Evolutionary conservation across 2,329 filamentous ascomycete genomes (phyloP), one percentile per base, ranked within the genome.

Genomic region (Coniochaeta ligniaria): DNA sequence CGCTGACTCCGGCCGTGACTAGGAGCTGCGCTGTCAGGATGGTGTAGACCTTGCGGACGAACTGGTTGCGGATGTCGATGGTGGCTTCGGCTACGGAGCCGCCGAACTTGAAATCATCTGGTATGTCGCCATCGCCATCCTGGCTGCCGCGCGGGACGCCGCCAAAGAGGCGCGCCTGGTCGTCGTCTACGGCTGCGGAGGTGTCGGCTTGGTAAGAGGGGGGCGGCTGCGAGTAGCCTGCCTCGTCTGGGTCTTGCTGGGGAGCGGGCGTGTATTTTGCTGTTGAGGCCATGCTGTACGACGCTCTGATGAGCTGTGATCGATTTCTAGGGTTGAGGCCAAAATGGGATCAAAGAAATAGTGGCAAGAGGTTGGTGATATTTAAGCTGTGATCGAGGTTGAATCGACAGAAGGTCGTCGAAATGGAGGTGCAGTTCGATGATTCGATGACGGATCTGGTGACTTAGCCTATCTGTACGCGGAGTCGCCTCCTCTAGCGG

Each of bases 51-150:
- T 98, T 98, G 76, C 93, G 89, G 69, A 96, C 83, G 75, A 97
- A 99, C 76, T 95, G 91, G 86, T 97, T 96, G 68, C 94, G 90
- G 72, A 99, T 96, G 70, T 96, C 92, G 71, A 98, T 82, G 22
- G 93, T 96, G 55, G 91, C 94, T 79, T 98, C 95, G 66, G 93
- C 89, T 62, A 98, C 93, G 20, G 89, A 92, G 63, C 92, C 93
- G 68, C 94, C 95, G 72, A 96, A 98, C 90, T 97, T 98, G 86
- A 98, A 98, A 76, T 98, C 94, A 78, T 98, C 94, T 1, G 94
- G 94, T 52, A 98, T 73, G 71, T 97, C 96, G 76, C 97, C 94
- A 71, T 94, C 86, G 74, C 93, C 96, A 76, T 97, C 94, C 71
- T 93, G 86, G 75, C 93, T 93, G 72, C 82, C 83, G 68, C 93